Percentiles rank a stretch among this genome's conserved stretches.
Evolutionary conservation across 2,329 filamentous ascomycete species (phyloP).

Genomic region (Pseudogymnoascus sp.): DNA sequence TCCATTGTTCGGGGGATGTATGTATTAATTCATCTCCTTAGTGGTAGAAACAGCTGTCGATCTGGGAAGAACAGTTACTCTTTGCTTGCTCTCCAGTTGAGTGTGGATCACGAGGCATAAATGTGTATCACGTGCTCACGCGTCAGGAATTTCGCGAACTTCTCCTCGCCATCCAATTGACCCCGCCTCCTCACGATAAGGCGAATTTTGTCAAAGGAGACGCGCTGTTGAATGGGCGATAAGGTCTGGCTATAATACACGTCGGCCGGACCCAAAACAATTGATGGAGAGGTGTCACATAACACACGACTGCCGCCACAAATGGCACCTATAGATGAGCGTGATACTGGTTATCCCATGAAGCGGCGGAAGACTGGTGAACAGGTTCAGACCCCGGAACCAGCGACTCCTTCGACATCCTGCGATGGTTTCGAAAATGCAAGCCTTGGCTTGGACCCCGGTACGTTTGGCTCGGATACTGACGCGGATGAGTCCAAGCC

Average conservation of each 20-base stretch:
- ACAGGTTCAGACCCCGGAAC: not conserved
- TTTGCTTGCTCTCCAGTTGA: not conserved
- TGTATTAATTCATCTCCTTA: conserved; percentile 4
- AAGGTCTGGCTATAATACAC: not conserved
- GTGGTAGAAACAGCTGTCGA: not conserved
- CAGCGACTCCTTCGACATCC: not conserved
- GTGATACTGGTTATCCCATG: not conserved
- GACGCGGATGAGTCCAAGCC: not conserved
- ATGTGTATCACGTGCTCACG: not conserved
- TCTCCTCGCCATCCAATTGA: not conserved
- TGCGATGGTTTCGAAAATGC: not conserved
- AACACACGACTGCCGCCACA: not conserved
- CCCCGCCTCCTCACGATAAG: not conserved
- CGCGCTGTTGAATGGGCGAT: not conserved
- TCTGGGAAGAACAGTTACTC: not conserved
- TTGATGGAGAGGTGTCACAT: not conserved
- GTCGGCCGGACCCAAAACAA: not conserved
- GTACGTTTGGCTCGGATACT: not conserved
- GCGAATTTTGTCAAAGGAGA: not conserved
- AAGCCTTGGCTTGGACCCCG: not conserved
- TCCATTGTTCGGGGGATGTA: not conserved
- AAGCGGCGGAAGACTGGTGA: conserved; percentile 1
- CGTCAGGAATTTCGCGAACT: conserved; percentile 1
- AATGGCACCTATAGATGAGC: not conserved
- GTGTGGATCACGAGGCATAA: not conserved